Conservation (phyloP, 805 yeast genomes). For the Monosporozyma aquatica region DNA sequence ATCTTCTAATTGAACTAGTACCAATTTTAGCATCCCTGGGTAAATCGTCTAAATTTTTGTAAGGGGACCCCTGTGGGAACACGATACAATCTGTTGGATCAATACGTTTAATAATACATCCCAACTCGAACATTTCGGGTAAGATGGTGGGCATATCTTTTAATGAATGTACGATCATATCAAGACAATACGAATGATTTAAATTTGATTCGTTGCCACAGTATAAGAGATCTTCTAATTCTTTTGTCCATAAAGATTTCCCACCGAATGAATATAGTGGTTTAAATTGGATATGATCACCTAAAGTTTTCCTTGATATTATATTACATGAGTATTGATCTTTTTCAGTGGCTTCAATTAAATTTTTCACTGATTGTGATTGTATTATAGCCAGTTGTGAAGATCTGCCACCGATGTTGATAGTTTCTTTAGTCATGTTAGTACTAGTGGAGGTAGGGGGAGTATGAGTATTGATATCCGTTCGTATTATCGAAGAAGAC, state of each 20-base stretch:
- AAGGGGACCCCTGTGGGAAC: slow-evolving; percentile 57
- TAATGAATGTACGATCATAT: slow-evolving; percentile 85
- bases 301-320: slow-evolving; percentile 73
- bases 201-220: slow-evolving; percentile 58
- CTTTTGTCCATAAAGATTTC: slow-evolving; percentile 93
- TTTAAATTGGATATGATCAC: slow-evolving; percentile 76
- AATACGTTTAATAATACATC: slow-evolving; percentile 76
- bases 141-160: slow-evolving; percentile 88
- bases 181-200: slow-evolving; percentile 25
- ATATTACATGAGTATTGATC: slow-evolving; percentile 61
- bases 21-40: slow-evolving; percentile 87
- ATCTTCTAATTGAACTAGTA: slow-evolving; percentile 87
- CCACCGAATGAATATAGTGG: slow-evolving; percentile 96
- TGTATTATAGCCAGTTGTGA: slow-evolving; percentile 83
- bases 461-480: slow-evolving; percentile 30
- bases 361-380: slow-evolving; percentile 59
- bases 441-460: slow-evolving; percentile 43
- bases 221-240: slow-evolving; percentile 70
- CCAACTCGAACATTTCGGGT: slow-evolving; percentile 84
- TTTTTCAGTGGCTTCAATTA: slow-evolving; percentile 55
- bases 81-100: slow-evolving; percentile 91
- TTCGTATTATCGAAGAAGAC: no score
- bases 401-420: slow-evolving; percentile 77
- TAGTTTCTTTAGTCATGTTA: slow-evolving; percentile 15
- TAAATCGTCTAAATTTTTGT: slow-evolving; percentile 57